Evolutionary conservation across 2,329 filamentous ascomycete species (phyloP).

Genomic region (Aureobasidium musti): DNA sequence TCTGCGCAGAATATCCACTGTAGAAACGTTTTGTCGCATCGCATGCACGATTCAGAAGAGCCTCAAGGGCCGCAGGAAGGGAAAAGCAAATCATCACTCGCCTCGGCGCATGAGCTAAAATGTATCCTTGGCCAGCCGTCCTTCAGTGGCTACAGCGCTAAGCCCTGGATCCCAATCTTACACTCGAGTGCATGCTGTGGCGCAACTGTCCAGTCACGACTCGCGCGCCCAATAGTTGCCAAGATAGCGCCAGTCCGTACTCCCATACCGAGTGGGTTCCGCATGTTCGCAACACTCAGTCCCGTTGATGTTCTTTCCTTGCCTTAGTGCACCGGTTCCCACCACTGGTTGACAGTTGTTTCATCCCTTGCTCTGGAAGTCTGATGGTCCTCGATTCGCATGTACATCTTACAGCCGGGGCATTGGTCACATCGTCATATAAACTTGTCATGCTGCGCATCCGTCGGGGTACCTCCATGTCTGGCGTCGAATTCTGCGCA

Average conservation of each 20-base stretch:
- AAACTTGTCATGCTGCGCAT: slow-evolving; percentile 18
- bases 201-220: slow-evolving; percentile 27
- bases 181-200: slow-evolving; percentile 28
- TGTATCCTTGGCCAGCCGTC: slow-evolving; percentile 26
- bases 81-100: slow-evolving; percentile 27
- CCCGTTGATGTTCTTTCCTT: slow-evolving; percentile 22
- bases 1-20: slow-evolving; percentile 1
- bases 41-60: slow-evolving; percentile 22
- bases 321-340: slow-evolving; percentile 25
- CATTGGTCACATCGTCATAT: slow-evolving; percentile 8
- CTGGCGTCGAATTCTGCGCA: slow-evolving; percentile 21
- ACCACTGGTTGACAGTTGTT: slow-evolving; percentile 34
- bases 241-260: slow-evolving; percentile 8
- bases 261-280: slow-evolving; percentile 12
- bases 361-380: slow-evolving; percentile 40
- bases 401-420: slow-evolving; percentile 18
- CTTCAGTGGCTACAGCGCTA: slow-evolving; percentile 23
- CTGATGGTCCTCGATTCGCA: slow-evolving; percentile 15
- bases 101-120: slow-evolving; percentile 35
- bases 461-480: slow-evolving; percentile 20
- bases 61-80: slow-evolving; percentile 22
- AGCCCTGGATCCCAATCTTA: slow-evolving; percentile 27
- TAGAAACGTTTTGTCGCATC: slow-evolving; percentile 6
- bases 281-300: slow-evolving; percentile 24
- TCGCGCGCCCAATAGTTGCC: slow-evolving; percentile 19